Conservation (phyloP, 305 asterid genomes). For the Fraxinus paxiana region DNA sequence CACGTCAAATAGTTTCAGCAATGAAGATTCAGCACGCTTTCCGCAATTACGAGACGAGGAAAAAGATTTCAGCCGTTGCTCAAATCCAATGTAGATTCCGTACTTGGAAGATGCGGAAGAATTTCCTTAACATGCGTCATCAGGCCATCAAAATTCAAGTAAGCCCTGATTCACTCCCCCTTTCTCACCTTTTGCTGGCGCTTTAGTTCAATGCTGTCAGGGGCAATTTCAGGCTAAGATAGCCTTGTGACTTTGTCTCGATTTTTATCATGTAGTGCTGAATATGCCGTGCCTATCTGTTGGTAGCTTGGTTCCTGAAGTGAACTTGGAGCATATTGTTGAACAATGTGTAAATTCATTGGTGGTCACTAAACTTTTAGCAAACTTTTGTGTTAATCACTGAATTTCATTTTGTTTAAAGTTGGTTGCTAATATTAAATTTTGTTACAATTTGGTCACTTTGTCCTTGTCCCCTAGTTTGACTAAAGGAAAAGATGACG, state of each 20-base stretch:
- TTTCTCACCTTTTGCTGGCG: neutral
- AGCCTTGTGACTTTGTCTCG: neutral
- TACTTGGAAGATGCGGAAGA: constrained; percentile 81
- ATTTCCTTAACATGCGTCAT: constrained; percentile 78
- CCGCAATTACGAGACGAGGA: constrained; percentile 60
- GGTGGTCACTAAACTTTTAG: neutral
- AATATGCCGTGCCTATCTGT: neutral
- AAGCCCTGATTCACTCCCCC: constrained; percentile 19
- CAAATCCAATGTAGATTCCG: constrained; percentile 83
- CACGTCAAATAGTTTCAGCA: constrained; percentile 78
- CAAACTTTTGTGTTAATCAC: neutral
- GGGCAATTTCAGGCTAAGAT: neutral
- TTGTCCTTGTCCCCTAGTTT: neutral
- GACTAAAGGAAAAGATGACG: neutral
- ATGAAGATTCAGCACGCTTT: constrained; percentile 97
- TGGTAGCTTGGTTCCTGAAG: neutral
- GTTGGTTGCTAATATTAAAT: neutral
- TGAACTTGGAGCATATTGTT: neutral
- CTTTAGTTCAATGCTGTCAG: neutral
- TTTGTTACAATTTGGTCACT: neutral
- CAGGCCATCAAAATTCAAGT: constrained; percentile 86
- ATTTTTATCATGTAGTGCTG: constrained; percentile 8
- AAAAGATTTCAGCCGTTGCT: constrained; percentile 76
- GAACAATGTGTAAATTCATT: neutral
- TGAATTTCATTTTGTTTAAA: neutral